These are phyloP conservation scores for Ascochyta clinopodiicola DNA, from an alignment of 2,329 filamentous ascomycete species.

Conservation along the genomic window DNA sequence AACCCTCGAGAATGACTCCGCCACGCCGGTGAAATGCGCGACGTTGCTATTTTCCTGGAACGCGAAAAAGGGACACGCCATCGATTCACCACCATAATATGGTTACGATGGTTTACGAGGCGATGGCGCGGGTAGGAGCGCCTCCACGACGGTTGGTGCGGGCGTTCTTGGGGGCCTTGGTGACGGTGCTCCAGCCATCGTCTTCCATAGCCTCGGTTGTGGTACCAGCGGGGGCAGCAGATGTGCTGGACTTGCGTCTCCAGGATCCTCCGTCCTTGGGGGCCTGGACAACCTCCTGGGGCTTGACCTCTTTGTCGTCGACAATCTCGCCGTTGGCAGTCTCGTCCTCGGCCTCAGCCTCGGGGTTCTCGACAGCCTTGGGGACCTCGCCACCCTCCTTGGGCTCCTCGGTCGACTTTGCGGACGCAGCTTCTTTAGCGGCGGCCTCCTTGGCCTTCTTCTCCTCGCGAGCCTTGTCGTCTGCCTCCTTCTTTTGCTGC, in stretches of 20 bases:
- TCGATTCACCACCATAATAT: constrained; percentile 1
- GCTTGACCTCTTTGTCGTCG: constrained; percentile 61
- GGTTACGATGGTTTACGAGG: constrained; percentile 47
- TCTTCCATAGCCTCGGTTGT: constrained; percentile 58
- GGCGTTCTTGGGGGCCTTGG: constrained; percentile 52
- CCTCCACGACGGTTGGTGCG: constrained; percentile 49
- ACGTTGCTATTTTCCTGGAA: constrained; percentile 37
- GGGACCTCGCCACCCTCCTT: constrained; percentile 30
- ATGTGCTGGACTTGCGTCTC: constrained; percentile 46
- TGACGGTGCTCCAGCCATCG: constrained; percentile 62
- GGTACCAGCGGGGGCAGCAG: constrained; percentile 41
- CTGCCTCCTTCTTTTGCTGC: constrained; percentile 83
- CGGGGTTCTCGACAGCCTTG: constrained; percentile 50
- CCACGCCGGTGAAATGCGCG: constrained; percentile 35
- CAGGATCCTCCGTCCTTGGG: constrained; percentile 49
- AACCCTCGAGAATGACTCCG: constrained; percentile 32
- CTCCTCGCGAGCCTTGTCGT: constrained; percentile 82
- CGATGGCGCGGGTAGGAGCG: constrained; percentile 52
- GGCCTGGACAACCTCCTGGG: constrained; percentile 61
- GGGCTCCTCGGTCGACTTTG: constrained; percentile 38
- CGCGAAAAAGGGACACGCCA: constrained; percentile 21
- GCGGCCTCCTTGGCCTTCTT: constrained; percentile 60
- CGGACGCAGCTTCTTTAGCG: constrained; percentile 50
- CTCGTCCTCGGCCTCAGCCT: constrained; percentile 51
- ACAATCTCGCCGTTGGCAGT: constrained; percentile 59